Percentiles rank a stretch among this genome's conserved stretches.
These are phyloP conservation scores for Albifimbria verrucaria DNA, from an alignment of 2,329 filamentous ascomycete species.

Conservation along the genomic window DNA sequence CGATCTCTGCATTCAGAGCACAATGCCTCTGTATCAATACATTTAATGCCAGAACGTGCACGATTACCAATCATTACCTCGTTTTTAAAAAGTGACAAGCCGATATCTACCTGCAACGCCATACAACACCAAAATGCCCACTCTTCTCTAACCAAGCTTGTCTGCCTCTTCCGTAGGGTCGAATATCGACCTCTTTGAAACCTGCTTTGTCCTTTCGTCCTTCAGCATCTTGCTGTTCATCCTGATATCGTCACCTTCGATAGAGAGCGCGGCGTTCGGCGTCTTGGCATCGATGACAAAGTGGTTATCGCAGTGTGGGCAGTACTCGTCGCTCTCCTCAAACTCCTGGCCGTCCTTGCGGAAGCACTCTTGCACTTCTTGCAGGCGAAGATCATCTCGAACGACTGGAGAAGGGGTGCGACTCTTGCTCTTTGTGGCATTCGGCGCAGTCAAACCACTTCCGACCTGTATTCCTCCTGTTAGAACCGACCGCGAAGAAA, in stretches of 20 bases:
- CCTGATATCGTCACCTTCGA: conserved; percentile 88
- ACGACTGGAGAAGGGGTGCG: conserved; percentile 70
- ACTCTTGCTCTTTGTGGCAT: conserved; percentile 81
- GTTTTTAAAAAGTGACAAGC: conserved; percentile 16
- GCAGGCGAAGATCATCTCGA: conserved; percentile 93
- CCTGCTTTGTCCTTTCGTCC: conserved; percentile 71
- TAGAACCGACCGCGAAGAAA: conserved; percentile 7
- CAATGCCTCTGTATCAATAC: conserved; percentile 35
- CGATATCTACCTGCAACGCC: conserved; percentile 27
- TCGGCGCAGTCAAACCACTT: conserved; percentile 99
- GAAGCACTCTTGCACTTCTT: conserved; percentile 98
- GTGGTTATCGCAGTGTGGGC: conserved; percentile 98
- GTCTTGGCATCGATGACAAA: conserved; percentile 88
- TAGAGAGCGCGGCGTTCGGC: conserved; percentile 75
- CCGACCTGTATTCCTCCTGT: conserved; percentile 52
- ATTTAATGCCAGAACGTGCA: conserved; percentile 25
- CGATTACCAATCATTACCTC: conserved; percentile 12
- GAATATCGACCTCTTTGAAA: conserved; percentile 65
- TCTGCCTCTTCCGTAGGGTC: conserved; percentile 73
- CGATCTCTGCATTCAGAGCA: conserved; percentile 20
- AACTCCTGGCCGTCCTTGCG: conserved; percentile 90
- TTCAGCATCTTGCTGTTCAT: conserved; percentile 88
- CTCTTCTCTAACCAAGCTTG: conserved; percentile 61
- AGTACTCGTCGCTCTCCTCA: conserved; percentile 97
- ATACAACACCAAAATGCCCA: conserved; percentile 11